phyloP scores from a whole-genome alignment of 1,284 basidiomycete genomes.

The Moesziomyces sp. region DNA sequence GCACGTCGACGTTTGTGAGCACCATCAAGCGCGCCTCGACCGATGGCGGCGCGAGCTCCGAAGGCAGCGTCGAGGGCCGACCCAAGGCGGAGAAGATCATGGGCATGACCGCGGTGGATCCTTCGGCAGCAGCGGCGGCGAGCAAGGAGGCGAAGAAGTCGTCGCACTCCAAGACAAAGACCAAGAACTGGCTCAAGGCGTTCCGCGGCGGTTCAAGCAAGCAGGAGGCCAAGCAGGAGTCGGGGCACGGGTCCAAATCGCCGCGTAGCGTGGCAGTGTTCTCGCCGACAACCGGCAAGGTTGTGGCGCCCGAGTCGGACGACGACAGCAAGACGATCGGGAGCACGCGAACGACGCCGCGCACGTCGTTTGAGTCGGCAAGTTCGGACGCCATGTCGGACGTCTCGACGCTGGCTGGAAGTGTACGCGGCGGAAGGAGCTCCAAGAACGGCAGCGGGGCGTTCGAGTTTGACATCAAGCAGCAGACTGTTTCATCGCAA shows the following conservation, averaged over 20 bases:
- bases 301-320: constrained; percentile 40
- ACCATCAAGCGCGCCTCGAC: constrained; percentile 61
- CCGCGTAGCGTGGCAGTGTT: constrained; percentile 3
- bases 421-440: constrained; percentile 21
- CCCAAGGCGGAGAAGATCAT: constrained; percentile 60
- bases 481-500: constrained; percentile 21
- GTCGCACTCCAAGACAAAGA: constrained; percentile 57
- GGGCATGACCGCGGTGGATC: constrained; percentile 51
- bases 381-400: constrained; percentile 48
- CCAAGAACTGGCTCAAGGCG: constrained; percentile 60
- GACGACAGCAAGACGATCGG: constrained; percentile 45
- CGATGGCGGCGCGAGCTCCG: constrained; percentile 24
- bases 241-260: not conserved
- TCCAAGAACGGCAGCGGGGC: constrained; percentile 11
- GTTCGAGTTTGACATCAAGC: constrained; percentile 48
- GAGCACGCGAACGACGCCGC: constrained; percentile 32
- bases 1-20: constrained; percentile 58
- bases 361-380: constrained; percentile 32
- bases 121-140: constrained; percentile 3
- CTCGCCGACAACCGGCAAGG: constrained; percentile 20
- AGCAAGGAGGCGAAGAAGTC: constrained; percentile 33
- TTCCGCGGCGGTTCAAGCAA: constrained; percentile 45
- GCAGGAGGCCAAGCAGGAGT: constrained; percentile 13
- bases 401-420: constrained; percentile 44
- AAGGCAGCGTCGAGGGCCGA: constrained; percentile 22